Evolutionary conservation across 2,329 filamentous ascomycete species (phyloP).

Genomic region (Microdochium trichocladiopsis): DNA sequence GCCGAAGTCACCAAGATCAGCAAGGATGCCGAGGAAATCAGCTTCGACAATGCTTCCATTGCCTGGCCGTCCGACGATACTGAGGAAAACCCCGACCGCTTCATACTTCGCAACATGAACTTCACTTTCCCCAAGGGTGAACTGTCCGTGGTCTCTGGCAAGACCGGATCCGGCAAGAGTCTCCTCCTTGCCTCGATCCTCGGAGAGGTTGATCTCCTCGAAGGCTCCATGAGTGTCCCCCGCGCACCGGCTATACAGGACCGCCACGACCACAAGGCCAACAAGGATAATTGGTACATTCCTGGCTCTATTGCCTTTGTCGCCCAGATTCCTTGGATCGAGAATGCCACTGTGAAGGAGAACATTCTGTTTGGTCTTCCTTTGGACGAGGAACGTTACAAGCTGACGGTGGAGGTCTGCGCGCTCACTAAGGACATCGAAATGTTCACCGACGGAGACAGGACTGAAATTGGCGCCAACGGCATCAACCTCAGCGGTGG

Average conservation of each 20-base stretch:
- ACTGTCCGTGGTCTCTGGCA: slow-evolving; percentile 68
- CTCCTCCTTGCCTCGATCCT: slow-evolving; percentile 66
- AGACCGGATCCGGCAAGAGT: slow-evolving; percentile 74
- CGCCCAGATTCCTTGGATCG: slow-evolving; percentile 77
- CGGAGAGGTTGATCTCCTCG: slow-evolving; percentile 65
- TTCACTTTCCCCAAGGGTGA: slow-evolving; percentile 61
- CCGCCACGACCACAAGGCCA: slow-evolving; percentile 56
- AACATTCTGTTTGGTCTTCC: slow-evolving; percentile 76
- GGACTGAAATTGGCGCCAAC: slow-evolving; percentile 77
- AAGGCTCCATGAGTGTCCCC: slow-evolving; percentile 53
- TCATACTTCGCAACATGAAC: slow-evolving; percentile 57
- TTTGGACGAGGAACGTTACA: slow-evolving; percentile 60
- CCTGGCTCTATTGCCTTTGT: slow-evolving; percentile 66
- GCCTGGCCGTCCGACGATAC: slow-evolving; percentile 67
- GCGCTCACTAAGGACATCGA: slow-evolving; percentile 69
- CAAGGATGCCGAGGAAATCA: slow-evolving; percentile 49
- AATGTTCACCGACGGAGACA: slow-evolving; percentile 69
- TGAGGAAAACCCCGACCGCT: slow-evolving; percentile 49
- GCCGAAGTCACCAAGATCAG: slow-evolving; percentile 54
- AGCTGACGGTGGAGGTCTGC: slow-evolving; percentile 63
- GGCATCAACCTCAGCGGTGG: slow-evolving; percentile 80
- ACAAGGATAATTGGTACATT: slow-evolving; percentile 60
- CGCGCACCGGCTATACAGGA: slow-evolving; percentile 40
- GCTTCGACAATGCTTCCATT: slow-evolving; percentile 61
- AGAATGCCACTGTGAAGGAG: slow-evolving; percentile 70